Evolutionary conservation across 2,329 filamentous ascomycete species (phyloP).

Genomic region (Paracorniculantispora psalliotae): DNA sequence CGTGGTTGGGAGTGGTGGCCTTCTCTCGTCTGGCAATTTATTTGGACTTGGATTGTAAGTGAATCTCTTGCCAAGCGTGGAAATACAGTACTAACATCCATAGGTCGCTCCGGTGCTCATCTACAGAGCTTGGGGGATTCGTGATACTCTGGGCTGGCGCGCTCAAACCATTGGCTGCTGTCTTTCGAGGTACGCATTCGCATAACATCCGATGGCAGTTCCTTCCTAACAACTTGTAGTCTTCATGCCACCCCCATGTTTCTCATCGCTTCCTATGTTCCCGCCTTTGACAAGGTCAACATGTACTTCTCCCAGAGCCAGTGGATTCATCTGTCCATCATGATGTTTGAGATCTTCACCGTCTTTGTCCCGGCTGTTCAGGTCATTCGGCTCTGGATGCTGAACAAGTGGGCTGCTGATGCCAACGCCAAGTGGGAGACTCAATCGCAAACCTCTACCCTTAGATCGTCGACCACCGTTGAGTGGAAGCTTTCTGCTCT

Average conservation of each 20-base stretch:
- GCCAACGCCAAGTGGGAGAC: constrained; percentile 28
- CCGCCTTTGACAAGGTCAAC: constrained; percentile 38
- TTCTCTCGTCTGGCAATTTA: constrained; percentile 48
- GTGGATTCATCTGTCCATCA: constrained; percentile 45
- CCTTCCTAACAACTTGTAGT: constrained; percentile 24
- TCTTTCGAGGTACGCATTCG: constrained; percentile 24
- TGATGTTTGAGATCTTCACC: constrained; percentile 51
- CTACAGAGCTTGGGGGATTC: constrained; percentile 47
- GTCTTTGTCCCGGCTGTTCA: constrained; percentile 44
- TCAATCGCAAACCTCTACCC: constrained; percentile 20
- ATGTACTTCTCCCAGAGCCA: constrained; percentile 46
- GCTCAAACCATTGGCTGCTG: constrained; percentile 44
- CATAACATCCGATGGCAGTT: neutral
- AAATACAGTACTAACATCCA: neutral
- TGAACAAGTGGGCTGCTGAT: constrained; percentile 20
- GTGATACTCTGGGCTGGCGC: constrained; percentile 54
- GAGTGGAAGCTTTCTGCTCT: constrained; percentile 19
- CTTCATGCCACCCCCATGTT: constrained; percentile 53
- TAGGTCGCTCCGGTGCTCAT: constrained; percentile 46
- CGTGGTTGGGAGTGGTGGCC: constrained; percentile 59
- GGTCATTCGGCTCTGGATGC: constrained; percentile 22
- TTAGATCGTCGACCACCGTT: constrained; percentile 14
- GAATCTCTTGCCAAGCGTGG: neutral
- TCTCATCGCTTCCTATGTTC: constrained; percentile 42
- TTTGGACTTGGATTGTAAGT: constrained; percentile 47